Evolutionary conservation across 164 flowering plant species (phyloP), one percentile per base, ranked within the genome.

Genomic region (Protea cynaroides): DNA sequence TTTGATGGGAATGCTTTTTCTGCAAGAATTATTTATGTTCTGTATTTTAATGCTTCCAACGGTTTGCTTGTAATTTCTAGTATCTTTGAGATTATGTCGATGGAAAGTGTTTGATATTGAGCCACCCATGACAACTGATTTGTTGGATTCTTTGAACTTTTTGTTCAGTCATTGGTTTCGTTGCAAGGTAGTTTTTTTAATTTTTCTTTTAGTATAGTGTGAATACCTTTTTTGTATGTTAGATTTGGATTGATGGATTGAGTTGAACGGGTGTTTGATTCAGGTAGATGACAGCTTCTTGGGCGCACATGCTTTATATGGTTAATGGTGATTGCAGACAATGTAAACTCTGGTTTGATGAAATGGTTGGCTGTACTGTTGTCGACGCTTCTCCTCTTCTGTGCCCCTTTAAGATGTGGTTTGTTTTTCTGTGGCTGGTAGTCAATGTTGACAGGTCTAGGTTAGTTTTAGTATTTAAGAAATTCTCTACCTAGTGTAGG

Each of bases 221-320:
- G 34, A 29, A 29, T 29, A 50, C 64, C 23, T 55, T 17, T 69
- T 52, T 38, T n/a, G n/a, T n/a, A n/a, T n/a, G n/a, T n/a, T n/a
- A n/a, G n/a, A n/a, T n/a, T n/a, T 65, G 46, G 68, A 46, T 60
- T 83, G 80, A 79, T 80, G 74, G 63, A 77, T 82, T 84, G 82
- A 76, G 81, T 71, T 72, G 84, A 70, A 80, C 78, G 81, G 72
- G 66, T 82, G 77, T 82, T 82, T 85, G 79, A 73, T 86, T 87
- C 97, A 90, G 97, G 97, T 90, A 74, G 82, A 65, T 84, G 81
- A 84, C 78, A 75, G 90, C 87, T 82, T 81, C 71, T 85, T 86
- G 86, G 90, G 75, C 75, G 90, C 83, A 73, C 83, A 81, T 82
- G 87, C 84, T 79, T 82, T 81, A 71, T 64, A 73, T 87, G 86